Evolutionary conservation across 139 green algal species (phyloP), one percentile per base, ranked within the genome.

Genomic region (Chlamydomonas sp.): DNA sequence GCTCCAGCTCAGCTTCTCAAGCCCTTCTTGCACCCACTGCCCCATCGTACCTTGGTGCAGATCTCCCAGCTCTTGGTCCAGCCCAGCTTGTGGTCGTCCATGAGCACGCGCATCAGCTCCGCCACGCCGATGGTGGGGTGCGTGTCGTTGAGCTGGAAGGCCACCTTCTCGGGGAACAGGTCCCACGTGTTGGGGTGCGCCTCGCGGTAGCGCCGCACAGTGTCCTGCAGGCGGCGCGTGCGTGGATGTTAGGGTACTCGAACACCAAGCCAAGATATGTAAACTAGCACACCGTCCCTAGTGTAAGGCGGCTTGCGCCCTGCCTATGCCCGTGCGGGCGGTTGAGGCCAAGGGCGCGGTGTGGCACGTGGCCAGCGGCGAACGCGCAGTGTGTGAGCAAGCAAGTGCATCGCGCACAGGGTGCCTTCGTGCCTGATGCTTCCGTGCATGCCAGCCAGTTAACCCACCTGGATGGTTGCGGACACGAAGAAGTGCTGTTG

Each of bases 401-500:
- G 31, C 31, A 49, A 49, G 31, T 49, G 31, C 31, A 49, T 49
- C 31, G 31, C 31, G 31, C 31, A 49, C 31, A 49, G 31, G 31
- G 31, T 49, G 31, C 31, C 31, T 49, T 49, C 31, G 31, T 49
- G 31, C 31, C 31, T 49, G 31, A 49, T 49, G 31, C 31, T 49
- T 49, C 31, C 31, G 31, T 49, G 31, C 31, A 49, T 49, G 31
- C 14, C 67, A 16, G 67, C 67, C 14, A 16, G 67, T 16, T 20
- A 4, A 0, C 83, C 1, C 18, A 95, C 96, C 95, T 99, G 98
- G 77, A 99, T 94, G 8, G 98, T 99, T 71, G 98, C 97, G 16
- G 91, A 97, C 73, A 99, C 96, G 89, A 99, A 99, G 94, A 99
- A 99, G 95, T 98, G 96, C 95, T 99, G 98, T 94, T 99, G 98